These are phyloP conservation scores for Podosphaera leucotricha DNA, from an alignment of 2,329 filamentous ascomycete species.

Conservation along the genomic window DNA sequence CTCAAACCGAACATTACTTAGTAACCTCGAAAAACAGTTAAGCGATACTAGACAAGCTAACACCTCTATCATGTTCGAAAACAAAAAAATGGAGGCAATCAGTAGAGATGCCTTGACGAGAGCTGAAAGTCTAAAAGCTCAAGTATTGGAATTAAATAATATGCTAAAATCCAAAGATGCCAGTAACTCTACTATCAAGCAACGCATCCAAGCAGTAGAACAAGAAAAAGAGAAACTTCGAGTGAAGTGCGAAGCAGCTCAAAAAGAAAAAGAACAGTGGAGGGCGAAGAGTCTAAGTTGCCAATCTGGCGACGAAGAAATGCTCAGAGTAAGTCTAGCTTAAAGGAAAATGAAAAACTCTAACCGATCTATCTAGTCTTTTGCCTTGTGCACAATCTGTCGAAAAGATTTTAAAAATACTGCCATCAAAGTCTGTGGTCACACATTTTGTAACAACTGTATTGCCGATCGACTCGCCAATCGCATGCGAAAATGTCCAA, in stretches of 20 bases:
- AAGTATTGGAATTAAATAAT: constrained; percentile 53
- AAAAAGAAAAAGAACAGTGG: constrained; percentile 68
- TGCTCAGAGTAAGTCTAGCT: constrained; percentile 49
- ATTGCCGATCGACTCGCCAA: constrained; percentile 75
- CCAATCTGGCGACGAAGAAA: constrained; percentile 60
- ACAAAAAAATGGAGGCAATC: constrained; percentile 51
- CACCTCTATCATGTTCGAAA: constrained; percentile 42
- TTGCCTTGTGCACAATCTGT: constrained; percentile 80
- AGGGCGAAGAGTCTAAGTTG: constrained; percentile 64
- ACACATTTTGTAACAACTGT: constrained; percentile 79
- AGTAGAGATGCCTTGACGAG: constrained; percentile 45
- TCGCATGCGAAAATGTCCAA: constrained; percentile 83
- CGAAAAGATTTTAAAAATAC: constrained; percentile 87
- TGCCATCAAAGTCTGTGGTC: constrained; percentile 77
- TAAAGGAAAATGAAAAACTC: constrained; percentile 1
- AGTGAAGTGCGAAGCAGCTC: constrained; percentile 50
- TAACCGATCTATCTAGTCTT: constrained; percentile 27
- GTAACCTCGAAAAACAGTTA: constrained; percentile 78
- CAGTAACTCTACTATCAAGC: constrained; percentile 24
- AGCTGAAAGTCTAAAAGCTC: constrained; percentile 48
- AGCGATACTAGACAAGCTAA: constrained; percentile 63
- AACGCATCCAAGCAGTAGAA: constrained; percentile 38
- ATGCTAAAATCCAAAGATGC: constrained; percentile 56
- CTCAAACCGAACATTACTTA: constrained; percentile 48
- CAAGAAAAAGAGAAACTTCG: constrained; percentile 61